phyloP scores from a whole-genome alignment of 768 basidiomycete species.

The Termitomyces sp. region DNA sequence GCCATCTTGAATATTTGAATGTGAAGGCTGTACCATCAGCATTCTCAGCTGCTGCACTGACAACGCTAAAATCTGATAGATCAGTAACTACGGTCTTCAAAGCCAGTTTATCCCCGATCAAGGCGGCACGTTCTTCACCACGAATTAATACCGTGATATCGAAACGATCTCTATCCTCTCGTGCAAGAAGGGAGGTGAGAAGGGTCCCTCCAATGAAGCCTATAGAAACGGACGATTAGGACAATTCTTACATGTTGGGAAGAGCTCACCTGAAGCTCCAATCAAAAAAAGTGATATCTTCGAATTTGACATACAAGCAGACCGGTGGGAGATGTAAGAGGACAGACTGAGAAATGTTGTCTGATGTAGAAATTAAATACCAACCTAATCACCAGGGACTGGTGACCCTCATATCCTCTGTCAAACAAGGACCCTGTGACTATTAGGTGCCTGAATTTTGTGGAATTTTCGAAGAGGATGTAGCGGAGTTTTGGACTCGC shows the following conservation, averaged over 20 bases:
- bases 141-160: conserved; percentile 13
- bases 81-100: conserved; percentile 12
- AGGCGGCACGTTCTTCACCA: conserved; percentile 9
- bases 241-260: not conserved
- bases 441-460: not conserved
- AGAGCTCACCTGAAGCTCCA: conserved; percentile 9
- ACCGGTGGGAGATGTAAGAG: not conserved
- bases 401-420: not conserved
- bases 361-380: not conserved
- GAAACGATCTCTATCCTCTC: conserved; percentile 6
- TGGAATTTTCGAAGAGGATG: too few relatives aligned
- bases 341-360: not conserved
- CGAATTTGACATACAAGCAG: not conserved
- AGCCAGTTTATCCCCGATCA: conserved; percentile 10
- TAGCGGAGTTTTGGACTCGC: not conserved
- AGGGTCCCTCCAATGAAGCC: conserved; percentile 12
- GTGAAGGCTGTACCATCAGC: conserved; percentile 7
- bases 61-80: conserved; percentile 3
- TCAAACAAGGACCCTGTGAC: not conserved
- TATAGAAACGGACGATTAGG: not conserved
- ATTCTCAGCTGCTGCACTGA: conserved; percentile 10
- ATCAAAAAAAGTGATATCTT: conserved; percentile 8
- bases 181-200: conserved; percentile 9
- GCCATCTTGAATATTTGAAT: not conserved
- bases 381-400: not conserved